Base-by-base conservation (phyloP, 441 rosid species). In the Eutrema salsugineum region DNA sequence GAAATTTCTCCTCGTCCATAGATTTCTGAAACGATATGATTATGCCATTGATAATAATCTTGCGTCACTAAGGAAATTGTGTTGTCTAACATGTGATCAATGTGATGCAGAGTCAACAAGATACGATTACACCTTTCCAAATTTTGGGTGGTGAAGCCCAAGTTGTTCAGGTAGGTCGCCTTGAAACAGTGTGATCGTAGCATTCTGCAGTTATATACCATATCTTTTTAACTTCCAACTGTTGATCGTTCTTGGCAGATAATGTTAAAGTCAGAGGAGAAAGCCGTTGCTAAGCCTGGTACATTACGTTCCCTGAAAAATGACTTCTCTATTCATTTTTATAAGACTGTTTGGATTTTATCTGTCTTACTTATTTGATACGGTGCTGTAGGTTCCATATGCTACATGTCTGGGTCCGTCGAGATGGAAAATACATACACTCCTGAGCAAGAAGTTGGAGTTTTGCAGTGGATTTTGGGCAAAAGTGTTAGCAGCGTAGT, bases 71-170 rank as follows among this genome's bases (percentile, higher is more conserved):
- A 8, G 5, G 22, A 5, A 40, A 28, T 14, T 54, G 40, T 33
- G 7, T 36, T 44, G 15, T 36, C 49, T 72, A 2, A 73, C 9
- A 35, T 12, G 42, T 71, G 57, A 54, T 30, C 24, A 38, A 38
- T 82, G 48, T 60, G 30, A 20, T 83, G 85, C 82, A 95, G 99
- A 91, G 89, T 89, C 97, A 86, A 51, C 96, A 92, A 82, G 96
- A 93, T 80, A 89, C 84, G 12, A 51, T 92, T 70, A 87, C 88
- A 71, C 89, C 99, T 27, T 95, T 92, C 79, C 98, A 95, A 79
- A 92, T 95, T 80, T 78, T 95, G 80, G 99, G 99, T 61, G 99
- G 99, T 68, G 99, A 92, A 84, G 94, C 98, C 20, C 99, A 95
- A 76, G 84, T 95, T 63, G 88, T 86, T 81, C 99, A 95, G 97